Conservation (phyloP, 2,329 filamentous ascomycete genomes). For the Scorias spongiosa region DNA sequence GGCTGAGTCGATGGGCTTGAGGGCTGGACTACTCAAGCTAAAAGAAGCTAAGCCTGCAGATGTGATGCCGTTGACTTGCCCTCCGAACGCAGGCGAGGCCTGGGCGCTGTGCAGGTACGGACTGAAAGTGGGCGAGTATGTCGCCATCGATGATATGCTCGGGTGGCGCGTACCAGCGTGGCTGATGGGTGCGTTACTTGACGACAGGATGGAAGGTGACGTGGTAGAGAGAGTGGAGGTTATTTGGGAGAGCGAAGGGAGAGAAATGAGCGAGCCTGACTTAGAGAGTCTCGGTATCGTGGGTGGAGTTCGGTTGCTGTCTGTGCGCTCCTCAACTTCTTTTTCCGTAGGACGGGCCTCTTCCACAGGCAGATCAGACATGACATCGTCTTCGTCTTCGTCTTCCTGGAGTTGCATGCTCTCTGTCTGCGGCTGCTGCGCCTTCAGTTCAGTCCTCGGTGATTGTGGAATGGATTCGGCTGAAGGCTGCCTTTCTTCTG, state of each 20-base stretch:
- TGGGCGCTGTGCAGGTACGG: slow-evolving; percentile 30
- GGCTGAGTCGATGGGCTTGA: slow-evolving; percentile 40
- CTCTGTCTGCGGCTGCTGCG: slow-evolving; percentile 20
- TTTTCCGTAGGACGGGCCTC: background rate
- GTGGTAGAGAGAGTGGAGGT: slow-evolving; percentile 30
- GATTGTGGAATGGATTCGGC: slow-evolving; percentile 8
- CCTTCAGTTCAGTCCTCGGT: slow-evolving; percentile 25
- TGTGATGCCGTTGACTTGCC: slow-evolving; percentile 14
- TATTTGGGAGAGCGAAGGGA: slow-evolving; percentile 23
- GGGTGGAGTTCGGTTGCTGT: background rate
- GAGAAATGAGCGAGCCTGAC: slow-evolving; percentile 14
- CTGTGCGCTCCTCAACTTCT: background rate
- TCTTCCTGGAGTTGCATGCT: slow-evolving; percentile 17
- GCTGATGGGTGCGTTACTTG: slow-evolving; percentile 17
- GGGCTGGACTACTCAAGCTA: slow-evolving; percentile 24
- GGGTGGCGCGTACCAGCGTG: slow-evolving; percentile 12
- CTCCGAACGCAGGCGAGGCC: slow-evolving; percentile 44
- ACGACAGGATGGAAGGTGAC: slow-evolving; percentile 27
- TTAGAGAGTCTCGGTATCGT: background rate
- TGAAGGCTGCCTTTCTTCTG: background rate
- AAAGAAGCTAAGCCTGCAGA: slow-evolving; percentile 4
- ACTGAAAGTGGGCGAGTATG: slow-evolving; percentile 3
- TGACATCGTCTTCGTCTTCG: slow-evolving; percentile 26
- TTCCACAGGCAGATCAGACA: background rate
- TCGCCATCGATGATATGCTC: slow-evolving; percentile 36